Conservation (phyloP, 352 stramenopile species). For the Plasmopara viticola region DNA sequence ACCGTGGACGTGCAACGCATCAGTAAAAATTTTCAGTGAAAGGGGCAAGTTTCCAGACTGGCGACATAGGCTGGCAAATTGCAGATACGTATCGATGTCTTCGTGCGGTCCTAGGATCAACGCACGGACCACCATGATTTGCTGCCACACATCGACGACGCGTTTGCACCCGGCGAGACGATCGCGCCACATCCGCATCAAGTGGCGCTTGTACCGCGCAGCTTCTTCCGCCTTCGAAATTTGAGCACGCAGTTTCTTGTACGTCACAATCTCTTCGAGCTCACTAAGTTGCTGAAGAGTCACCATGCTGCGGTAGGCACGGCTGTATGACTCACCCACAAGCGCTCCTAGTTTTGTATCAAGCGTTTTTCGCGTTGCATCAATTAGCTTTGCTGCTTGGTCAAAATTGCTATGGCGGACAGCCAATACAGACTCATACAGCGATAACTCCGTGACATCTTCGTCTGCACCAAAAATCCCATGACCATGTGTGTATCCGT, state of each 20-base stretch:
- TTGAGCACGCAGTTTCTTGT: conserved; percentile 81
- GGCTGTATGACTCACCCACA: conserved; percentile 94
- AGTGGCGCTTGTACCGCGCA: conserved; percentile 66
- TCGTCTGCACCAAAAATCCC: conserved; percentile 28
- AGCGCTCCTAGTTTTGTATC: conserved; percentile 94
- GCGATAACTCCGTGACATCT: conserved; percentile 39
- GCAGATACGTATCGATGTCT: conserved; percentile 88
- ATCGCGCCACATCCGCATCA: conserved; percentile 84
- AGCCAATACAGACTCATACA: conserved; percentile 89
- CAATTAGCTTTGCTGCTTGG: conserved; percentile 87
- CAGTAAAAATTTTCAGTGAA: conserved; percentile 83
- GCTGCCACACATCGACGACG: conserved; percentile 91
- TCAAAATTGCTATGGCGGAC: conserved; percentile 93
- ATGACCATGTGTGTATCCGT: conserved; percentile 24
- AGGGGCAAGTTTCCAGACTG: conserved; percentile 83
- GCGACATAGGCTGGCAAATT: conserved; percentile 89
- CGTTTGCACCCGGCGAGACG: conserved; percentile 83
- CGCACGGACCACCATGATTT: conserved; percentile 91
- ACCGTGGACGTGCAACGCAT: conserved; percentile 58
- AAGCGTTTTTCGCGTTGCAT: conserved; percentile 89
- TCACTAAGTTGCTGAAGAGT: conserved; percentile 95
- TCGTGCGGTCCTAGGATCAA: conserved; percentile 83
- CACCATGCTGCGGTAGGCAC: conserved; percentile 95
- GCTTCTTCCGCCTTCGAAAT: conserved; percentile 70
- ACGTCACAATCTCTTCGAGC: conserved; percentile 97